Conservation (phyloP, 2,329 filamentous ascomycete genomes). For the Tolypocladium ophioglossoides region DNA sequence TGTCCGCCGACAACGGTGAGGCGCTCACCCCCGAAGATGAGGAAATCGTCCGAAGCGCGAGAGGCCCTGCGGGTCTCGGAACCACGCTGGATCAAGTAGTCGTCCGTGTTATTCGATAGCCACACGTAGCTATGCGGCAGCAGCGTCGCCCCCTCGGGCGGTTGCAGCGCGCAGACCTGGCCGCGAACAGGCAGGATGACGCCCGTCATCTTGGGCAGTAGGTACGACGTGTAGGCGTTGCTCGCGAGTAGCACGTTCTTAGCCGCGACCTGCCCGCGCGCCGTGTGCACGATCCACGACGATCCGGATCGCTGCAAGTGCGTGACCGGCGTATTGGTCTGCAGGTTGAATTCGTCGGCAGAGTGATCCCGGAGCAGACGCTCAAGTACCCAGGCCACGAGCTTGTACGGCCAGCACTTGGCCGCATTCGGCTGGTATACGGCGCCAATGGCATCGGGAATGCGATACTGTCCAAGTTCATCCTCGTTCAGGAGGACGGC, state of each 20-base stretch:
- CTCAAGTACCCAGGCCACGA: conserved; percentile 63
- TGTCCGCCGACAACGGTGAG: conserved; percentile 34
- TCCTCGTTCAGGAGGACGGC: conserved; percentile 25
- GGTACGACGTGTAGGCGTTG: conserved; percentile 72
- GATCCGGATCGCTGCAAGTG: conserved; percentile 26
- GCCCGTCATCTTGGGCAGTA: conserved; percentile 58
- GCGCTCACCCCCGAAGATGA: conserved; percentile 65
- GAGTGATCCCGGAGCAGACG: conserved; percentile 32
- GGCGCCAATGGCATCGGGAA: conserved; percentile 49
- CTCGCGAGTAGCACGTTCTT: conserved; percentile 63
- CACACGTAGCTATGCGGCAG: conserved; percentile 56
- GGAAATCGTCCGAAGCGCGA: conserved; percentile 23
- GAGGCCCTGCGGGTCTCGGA: conserved; percentile 27
- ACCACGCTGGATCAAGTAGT: conserved; percentile 59
- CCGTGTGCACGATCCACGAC: conserved; percentile 54
- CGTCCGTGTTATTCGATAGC: conserved; percentile 44
- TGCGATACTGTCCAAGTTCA: conserved; percentile 39
- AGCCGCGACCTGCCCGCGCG: conserved; percentile 55
- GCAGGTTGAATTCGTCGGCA: conserved; percentile 51
- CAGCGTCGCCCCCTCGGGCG: conserved; percentile 30
- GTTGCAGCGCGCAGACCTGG: conserved; percentile 57
- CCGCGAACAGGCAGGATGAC: conserved; percentile 70
- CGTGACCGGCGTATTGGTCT: conserved; percentile 60
- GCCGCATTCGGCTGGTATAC: conserved; percentile 56
- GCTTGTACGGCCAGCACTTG: conserved; percentile 74